Conservation (phyloP, 768 basidiomycete species). For the Tubosaeta sp. region DNA sequence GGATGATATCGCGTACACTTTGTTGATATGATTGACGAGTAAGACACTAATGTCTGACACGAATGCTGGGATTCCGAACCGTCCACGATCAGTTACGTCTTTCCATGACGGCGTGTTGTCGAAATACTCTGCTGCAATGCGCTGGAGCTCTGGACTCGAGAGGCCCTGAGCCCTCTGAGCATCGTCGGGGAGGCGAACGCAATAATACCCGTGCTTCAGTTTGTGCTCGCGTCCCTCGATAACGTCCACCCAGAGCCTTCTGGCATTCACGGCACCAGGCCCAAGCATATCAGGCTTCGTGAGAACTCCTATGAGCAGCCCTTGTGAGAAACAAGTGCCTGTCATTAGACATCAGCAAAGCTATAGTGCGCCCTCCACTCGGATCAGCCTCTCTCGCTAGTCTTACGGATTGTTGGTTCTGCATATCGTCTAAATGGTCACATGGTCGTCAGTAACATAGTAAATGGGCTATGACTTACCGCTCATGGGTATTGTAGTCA, state of each 20-base stretch:
- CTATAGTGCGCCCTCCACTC: conserved; percentile 56
- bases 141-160: conserved; percentile 35
- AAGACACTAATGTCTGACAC: conserved; percentile 49
- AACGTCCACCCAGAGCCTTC: conserved; percentile 45
- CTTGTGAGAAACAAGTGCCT: neutral
- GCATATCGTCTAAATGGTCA: conserved; percentile 53
- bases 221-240: conserved; percentile 44
- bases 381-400: conserved; percentile 55
- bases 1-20: conserved; percentile 37
- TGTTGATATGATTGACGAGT: conserved; percentile 49
- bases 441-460: neutral
- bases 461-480: conserved; percentile 33
- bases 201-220: conserved; percentile 59
- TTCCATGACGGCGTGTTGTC: conserved; percentile 49
- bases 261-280: conserved; percentile 38
- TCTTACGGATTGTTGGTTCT: conserved; percentile 56
- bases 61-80: conserved; percentile 54
- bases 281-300: conserved; percentile 64
- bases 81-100: conserved; percentile 36
- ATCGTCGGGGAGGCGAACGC: conserved; percentile 63
- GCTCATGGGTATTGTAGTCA: conserved; percentile 63
- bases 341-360: conserved; percentile 28
- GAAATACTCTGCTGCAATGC: conserved; percentile 44
- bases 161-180: conserved; percentile 40
- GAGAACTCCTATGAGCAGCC: conserved; percentile 46